Evolutionary conservation across 139 green algal species (phyloP), one percentile per base, ranked within the genome.

Genomic region (Volvox africanus): DNA sequence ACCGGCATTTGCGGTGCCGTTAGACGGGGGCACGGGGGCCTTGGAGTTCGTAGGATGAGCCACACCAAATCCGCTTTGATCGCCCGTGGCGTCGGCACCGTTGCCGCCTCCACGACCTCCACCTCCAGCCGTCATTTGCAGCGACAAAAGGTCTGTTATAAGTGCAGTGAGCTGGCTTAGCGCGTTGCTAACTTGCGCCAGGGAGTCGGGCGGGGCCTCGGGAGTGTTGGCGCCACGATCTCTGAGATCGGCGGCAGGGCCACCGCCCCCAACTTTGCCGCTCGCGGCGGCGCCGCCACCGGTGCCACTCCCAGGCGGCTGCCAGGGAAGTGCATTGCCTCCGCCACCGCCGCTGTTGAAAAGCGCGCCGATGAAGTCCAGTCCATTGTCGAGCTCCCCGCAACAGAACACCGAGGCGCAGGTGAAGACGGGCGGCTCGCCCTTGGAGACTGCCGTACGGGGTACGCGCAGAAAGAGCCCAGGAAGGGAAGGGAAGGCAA

Each of bases 401-500:
- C 89, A 92, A 76, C 89, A 92, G 82, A 89, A 92, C 32, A 92
- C 37, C 16, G 82, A 87, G 61, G 82, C 84, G 82, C 89, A 92
- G 3, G 71, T 50, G 17, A 92, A 30, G 50, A 21, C 28, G 78
- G 33, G 76, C 33, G 16, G 76, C 18, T 61, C 33, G 11, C 24
- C 65, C 24, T 73, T 73, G 65, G 65, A 11, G 65, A 9, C 44
- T 55, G 44, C 5, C 44, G 9, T 5, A 9, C 44, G 44, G 44
- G 44, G 44, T 14, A 55, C 5, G n/a, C n/a, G n/a, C n/a, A n/a
- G n/a, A n/a, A n/a, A n/a, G n/a, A n/a, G n/a, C n/a, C n/a, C n/a
- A n/a, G n/a, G n/a, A n/a, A n/a, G n/a, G n/a, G n/a, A n/a, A n/a
- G n/a, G n/a, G n/a, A n/a, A n/a, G n/a, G n/a, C n/a, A n/a, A n/a